These are phyloP conservation scores for Flagelloscypha sp. DNA, from an alignment of 768 basidiomycete species.

Conservation along the genomic window DNA sequence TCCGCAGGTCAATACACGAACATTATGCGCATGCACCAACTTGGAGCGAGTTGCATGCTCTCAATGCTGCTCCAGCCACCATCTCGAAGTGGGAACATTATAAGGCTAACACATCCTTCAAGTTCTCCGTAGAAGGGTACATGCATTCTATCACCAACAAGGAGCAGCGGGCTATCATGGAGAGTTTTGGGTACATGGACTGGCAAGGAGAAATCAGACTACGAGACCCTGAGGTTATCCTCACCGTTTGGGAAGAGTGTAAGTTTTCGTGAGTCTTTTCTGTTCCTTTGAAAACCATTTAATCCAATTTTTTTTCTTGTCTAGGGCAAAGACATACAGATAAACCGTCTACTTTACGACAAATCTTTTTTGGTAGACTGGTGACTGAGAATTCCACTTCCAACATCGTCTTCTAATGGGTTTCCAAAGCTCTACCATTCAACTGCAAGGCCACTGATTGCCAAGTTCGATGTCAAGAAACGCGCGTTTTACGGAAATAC, in stretches of 20 bases:
- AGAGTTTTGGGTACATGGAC: constrained; percentile 80
- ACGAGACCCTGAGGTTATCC: constrained; percentile 63
- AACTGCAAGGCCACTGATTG: constrained; percentile 60
- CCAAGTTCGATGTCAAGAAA: constrained; percentile 81
- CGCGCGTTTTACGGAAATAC: constrained; percentile 91
- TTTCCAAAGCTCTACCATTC: too few relatives aligned
- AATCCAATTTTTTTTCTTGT: too few relatives aligned
- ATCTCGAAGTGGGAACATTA: constrained; percentile 60
- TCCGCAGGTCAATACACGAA: constrained; percentile 62
- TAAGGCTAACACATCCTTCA: constrained; percentile 64
- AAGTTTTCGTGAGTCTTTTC: constrained; percentile 15
- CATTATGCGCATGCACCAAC: constrained; percentile 64
- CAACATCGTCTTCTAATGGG: too few relatives aligned
- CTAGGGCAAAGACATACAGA: too few relatives aligned
- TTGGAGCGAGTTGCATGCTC: constrained; percentile 64
- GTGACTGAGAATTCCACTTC: too few relatives aligned
- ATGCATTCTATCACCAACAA: constrained; percentile 66
- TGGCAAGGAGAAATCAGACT: constrained; percentile 77
- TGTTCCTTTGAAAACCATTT: too few relatives aligned
- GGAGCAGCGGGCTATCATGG: constrained; percentile 59
- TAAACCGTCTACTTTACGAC: too few relatives aligned
- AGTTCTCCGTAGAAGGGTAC: constrained; percentile 66
- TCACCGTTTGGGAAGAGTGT: constrained; percentile 88
- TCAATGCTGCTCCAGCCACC: constrained; percentile 31
- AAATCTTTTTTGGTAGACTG: constrained; percentile 81